These are phyloP conservation scores for Phytophthora ohioensis DNA, from an alignment of 352 stramenopile species.

Conservation along the genomic window DNA sequence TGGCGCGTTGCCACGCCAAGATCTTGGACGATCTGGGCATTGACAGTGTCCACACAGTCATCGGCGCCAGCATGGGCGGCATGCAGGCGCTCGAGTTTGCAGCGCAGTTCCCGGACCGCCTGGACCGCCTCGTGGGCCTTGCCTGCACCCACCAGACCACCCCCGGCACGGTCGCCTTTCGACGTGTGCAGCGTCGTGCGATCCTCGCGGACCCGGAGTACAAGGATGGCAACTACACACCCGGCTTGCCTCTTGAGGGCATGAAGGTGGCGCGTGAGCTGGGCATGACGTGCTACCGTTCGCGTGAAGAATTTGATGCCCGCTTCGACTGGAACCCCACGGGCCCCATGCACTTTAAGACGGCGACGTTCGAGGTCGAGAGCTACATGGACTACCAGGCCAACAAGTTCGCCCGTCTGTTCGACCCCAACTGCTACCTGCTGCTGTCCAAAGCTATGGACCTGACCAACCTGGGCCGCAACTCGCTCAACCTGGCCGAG, in stretches of 20 bases:
- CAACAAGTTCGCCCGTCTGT: slow-evolving; percentile 85
- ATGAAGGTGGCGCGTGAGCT: slow-evolving; percentile 90
- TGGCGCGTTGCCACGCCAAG: slow-evolving; percentile 81
- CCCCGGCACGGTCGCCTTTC: slow-evolving; percentile 85
- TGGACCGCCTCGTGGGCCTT: slow-evolving; percentile 81
- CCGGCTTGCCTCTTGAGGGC: slow-evolving; percentile 62
- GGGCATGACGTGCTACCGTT: slow-evolving; percentile 92
- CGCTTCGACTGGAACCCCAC: slow-evolving; percentile 90
- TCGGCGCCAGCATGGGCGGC: slow-evolving; percentile 89
- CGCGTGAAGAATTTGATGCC: slow-evolving; percentile 86
- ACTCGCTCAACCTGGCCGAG: slow-evolving; percentile 73
- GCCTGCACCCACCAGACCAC: slow-evolving; percentile 89
- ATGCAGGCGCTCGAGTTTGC: slow-evolving; percentile 91
- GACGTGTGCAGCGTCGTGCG: slow-evolving; percentile 83
- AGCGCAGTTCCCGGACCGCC: slow-evolving; percentile 78
- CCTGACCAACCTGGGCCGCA: slow-evolving; percentile 79
- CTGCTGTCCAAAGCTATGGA: slow-evolving; percentile 91
- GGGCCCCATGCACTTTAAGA: slow-evolving; percentile 72
- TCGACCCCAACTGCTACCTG: slow-evolving; percentile 91
- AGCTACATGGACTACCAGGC: slow-evolving; percentile 93
- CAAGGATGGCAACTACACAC: slow-evolving; percentile 82
- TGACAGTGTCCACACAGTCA: slow-evolving; percentile 79
- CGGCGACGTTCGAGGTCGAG: slow-evolving; percentile 89
- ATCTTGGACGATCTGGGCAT: slow-evolving; percentile 84
- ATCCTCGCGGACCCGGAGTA: slow-evolving; percentile 84